Evolutionary conservation across 73 alveolate species (phyloP).

Genomic region (Paramecium sonneborni): DNA sequence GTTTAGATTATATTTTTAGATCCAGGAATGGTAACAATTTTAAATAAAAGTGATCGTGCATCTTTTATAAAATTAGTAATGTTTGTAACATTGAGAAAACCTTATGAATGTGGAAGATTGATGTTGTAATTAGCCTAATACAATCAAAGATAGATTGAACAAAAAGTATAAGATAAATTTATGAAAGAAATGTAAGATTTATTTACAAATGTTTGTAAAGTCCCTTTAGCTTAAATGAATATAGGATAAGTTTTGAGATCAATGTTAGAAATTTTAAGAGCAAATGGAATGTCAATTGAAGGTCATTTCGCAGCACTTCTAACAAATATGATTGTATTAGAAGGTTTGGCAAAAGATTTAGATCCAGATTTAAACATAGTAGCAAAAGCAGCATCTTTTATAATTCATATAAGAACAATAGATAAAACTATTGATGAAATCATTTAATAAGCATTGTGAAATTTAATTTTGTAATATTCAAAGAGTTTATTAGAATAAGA

Average conservation of each 20-base stretch:
- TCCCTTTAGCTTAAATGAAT: slow-evolving; percentile 56
- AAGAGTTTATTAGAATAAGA: too few relatives aligned
- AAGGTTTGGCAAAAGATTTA: slow-evolving; percentile 25
- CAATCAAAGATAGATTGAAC: neutral
- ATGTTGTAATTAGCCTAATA: slow-evolving; percentile 37
- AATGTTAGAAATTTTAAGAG: slow-evolving; percentile 27
- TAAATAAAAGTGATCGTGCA: slow-evolving; percentile 32
- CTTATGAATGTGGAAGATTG: slow-evolving; percentile 35
- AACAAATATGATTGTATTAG: slow-evolving; percentile 51
- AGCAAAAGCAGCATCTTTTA: slow-evolving; percentile 46
- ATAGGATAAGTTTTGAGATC: slow-evolving; percentile 47
- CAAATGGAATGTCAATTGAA: slow-evolving; percentile 50
- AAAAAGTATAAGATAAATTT: slow-evolving; percentile 5
- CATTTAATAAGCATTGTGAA: slow-evolving; percentile 28
- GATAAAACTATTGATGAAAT: slow-evolving; percentile 41
- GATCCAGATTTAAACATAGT: slow-evolving; percentile 44
- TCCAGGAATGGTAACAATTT: slow-evolving; percentile 50
- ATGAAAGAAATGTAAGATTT: slow-evolving; percentile 45
- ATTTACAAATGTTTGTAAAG: slow-evolving; percentile 34
- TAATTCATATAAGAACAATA: slow-evolving; percentile 17
- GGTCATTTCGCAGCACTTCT: slow-evolving; percentile 50
- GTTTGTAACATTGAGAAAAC: slow-evolving; percentile 53
- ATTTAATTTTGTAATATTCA: neutral
- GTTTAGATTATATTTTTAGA: slow-evolving; percentile 22
- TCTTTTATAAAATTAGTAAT: slow-evolving; percentile 34